phyloP scores from a whole-genome alignment of 78 protist species.

The Cavenderia fasciculata region DNA sequence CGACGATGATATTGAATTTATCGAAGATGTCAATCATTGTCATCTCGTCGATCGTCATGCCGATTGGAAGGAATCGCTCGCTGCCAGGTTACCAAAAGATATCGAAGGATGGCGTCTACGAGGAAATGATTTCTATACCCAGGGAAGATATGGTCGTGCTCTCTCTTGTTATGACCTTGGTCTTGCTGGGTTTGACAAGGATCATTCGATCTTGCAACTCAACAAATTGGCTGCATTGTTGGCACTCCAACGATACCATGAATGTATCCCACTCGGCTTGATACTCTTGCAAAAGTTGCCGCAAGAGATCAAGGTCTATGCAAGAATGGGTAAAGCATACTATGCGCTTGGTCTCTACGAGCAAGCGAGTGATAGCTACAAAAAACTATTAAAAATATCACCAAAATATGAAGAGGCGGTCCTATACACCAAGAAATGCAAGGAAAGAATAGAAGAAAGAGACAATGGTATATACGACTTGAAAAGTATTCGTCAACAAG shows the following conservation, averaged over 20 bases:
- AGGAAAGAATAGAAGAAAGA: background rate
- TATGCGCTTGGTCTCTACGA: constrained; percentile 22
- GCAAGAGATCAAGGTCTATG: background rate
- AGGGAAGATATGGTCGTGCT: background rate
- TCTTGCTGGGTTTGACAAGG: background rate
- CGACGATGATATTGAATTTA: constrained; percentile 3
- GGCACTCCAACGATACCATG: background rate
- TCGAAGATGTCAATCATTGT: background rate
- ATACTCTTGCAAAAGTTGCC: background rate
- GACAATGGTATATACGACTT: constrained; percentile 4
- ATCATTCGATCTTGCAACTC: background rate
- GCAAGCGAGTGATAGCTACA: background rate
- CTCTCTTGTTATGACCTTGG: background rate
- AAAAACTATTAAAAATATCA: background rate
- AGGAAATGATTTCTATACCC: background rate
- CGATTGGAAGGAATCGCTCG: background rate
- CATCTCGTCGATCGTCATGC: background rate
- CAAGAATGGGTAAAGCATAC: constrained; percentile 2
- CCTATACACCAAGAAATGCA: background rate
- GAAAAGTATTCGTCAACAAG: background rate
- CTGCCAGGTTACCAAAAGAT: background rate
- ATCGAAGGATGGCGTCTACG: constrained; percentile 12
- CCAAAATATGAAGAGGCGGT: background rate
- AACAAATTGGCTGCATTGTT: constrained; percentile 10
- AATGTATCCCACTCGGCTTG: constrained; percentile 17